These are phyloP conservation scores for Gnomoniopsis smithogilvyi DNA, from an alignment of 2,329 filamentous ascomycete genomes.

Conservation along the genomic window DNA sequence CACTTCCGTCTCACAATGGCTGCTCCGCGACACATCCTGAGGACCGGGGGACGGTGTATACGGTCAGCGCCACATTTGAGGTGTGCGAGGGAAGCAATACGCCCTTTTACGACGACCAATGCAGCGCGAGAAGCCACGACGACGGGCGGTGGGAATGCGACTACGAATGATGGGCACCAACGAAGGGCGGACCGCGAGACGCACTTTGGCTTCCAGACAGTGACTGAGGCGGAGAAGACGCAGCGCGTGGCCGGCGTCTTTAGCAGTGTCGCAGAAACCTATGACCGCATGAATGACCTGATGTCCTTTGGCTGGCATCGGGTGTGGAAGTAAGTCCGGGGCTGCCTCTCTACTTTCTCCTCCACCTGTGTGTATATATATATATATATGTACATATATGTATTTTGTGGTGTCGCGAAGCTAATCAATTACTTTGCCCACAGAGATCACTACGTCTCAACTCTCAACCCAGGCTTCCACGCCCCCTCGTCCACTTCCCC, in stretches of 20 bases:
- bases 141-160: background rate
- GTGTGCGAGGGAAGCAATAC: constrained; percentile 5
- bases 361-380: background rate
- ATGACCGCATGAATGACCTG: constrained; percentile 98
- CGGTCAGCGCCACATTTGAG: background rate
- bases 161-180: constrained; percentile 14
- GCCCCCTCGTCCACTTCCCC: constrained; percentile 38
- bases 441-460: constrained; percentile 87
- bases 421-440: background rate
- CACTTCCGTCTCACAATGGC: constrained; percentile 2
- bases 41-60: constrained; percentile 11
- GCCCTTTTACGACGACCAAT: constrained; percentile 8
- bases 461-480: constrained; percentile 74
- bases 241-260: constrained; percentile 79
- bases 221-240: constrained; percentile 75
- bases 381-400: too few relatives aligned
- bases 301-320: constrained; percentile 98
- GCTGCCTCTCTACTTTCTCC: background rate
- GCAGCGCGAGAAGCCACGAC: background rate
- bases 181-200: constrained; percentile 57
- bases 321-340: constrained; percentile 70
- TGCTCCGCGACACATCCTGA: constrained; percentile 2
- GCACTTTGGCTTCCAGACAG: constrained; percentile 87
- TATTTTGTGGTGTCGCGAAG: too few relatives aligned
- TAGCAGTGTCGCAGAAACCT: constrained; percentile 88